Evolutionary conservation across 208 protist species (phyloP).

Genomic region (Crithidia expoeki): DNA sequence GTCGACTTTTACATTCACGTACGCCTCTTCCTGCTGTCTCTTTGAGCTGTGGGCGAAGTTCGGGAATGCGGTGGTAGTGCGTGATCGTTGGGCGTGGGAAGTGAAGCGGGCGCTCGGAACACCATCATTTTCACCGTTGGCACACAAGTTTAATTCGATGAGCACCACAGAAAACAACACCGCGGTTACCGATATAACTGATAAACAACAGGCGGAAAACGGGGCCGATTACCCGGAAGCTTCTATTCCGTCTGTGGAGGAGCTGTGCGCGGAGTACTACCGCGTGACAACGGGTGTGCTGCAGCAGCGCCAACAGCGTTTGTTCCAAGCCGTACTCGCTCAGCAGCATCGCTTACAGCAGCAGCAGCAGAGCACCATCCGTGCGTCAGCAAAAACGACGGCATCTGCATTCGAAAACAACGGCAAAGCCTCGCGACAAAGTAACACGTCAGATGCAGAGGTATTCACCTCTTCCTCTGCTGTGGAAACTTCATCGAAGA

Average conservation of each 20-base stretch:
- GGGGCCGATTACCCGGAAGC: too few species aligned
- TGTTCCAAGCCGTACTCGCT: slow-evolving; percentile 7
- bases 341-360: background rate
- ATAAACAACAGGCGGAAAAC: too few species aligned
- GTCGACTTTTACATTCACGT: slow-evolving; percentile 29
- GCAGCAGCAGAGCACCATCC: background rate
- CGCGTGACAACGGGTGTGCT: slow-evolving; percentile 33
- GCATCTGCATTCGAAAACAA: too few species aligned
- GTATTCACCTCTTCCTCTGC: background rate
- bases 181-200: too few species aligned
- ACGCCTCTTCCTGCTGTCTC: slow-evolving; percentile 45
- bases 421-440: too few species aligned
- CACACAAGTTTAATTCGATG: too few species aligned
- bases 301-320: slow-evolving; percentile 26
- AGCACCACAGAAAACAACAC: too few species aligned
- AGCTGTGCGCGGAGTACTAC: slow-evolving; percentile 35
- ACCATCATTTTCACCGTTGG: too few species aligned
- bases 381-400: too few species aligned
- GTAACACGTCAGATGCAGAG: too few species aligned
- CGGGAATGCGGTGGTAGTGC: slow-evolving; percentile 63
- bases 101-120: too few species aligned
- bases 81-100: slow-evolving; percentile 51
- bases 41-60: slow-evolving; percentile 59
- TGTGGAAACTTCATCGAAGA: background rate
- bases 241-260: slow-evolving; percentile 33